Conservation (phyloP, 345 rosid genomes). For the Acer campestre region DNA sequence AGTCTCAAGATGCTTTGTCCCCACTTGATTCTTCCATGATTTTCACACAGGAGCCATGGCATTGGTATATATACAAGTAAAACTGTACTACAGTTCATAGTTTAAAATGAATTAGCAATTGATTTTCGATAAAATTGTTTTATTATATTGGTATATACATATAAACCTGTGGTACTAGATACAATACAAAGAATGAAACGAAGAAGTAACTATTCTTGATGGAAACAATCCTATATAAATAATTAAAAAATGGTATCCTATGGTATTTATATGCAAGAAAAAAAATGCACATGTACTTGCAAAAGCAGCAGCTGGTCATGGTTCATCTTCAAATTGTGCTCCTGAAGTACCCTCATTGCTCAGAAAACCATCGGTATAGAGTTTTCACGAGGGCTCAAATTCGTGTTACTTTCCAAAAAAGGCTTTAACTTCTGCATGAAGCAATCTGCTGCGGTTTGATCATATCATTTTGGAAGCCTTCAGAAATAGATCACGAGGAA, state of each 20-base stretch:
- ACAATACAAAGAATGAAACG: constrained; percentile 3
- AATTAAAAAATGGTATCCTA: constrained; percentile 28
- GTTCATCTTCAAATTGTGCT: background rate
- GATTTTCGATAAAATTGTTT: background rate
- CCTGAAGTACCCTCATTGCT: constrained; percentile 25
- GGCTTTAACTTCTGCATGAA: background rate
- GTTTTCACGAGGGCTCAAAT: constrained; percentile 21
- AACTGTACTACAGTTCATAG: background rate
- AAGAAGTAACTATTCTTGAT: constrained; percentile 14
- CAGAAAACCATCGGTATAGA: background rate
- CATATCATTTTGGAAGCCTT: background rate
- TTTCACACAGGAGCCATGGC: background rate
- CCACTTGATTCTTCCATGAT: background rate
- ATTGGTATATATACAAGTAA: too few relatives aligned
- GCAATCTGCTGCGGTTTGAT: constrained; percentile 2
- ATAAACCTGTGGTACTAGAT: background rate
- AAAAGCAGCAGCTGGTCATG: background rate
- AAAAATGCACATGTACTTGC: constrained; percentile 1
- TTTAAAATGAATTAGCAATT: too few relatives aligned
- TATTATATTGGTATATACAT: background rate
- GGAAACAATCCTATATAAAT: constrained; percentile 19
- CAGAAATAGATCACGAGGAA: background rate
- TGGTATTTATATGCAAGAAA: constrained; percentile 16
- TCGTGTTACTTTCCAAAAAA: constrained; percentile 15
- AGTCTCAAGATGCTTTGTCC: background rate